Base-by-base conservation (phyloP, 1,284 basidiomycete species). In the Malassezia globosa region DNA sequence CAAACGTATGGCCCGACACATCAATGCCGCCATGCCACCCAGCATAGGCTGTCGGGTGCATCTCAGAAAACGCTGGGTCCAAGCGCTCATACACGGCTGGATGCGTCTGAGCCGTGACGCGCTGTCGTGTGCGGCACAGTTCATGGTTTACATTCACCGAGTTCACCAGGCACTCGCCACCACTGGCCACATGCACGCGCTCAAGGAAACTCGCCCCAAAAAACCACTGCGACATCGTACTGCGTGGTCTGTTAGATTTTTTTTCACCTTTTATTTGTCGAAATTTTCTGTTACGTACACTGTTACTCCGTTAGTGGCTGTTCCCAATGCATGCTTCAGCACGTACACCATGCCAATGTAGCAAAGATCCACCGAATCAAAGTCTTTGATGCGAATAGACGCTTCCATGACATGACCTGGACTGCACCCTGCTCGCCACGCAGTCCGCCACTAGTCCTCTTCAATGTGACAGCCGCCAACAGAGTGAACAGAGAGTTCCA, bases 1-100 rank as follows among this genome's bases (percentile, higher is more conserved):
- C 78, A 75, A 95, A 96, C 22, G 88, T 79, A 69, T 97, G 92
- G 2, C 90, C 90, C 0, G 87, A 90, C 11, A 96, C 81, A 66
- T 97, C 92, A 71, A 94, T 88, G 0, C 90, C 90, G 53, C 79
- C 81, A 64, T 80, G 79, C 59, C 86, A 72, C 5, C 39, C 34
- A 22, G 49, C 44, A 7, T 27, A 27, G 10, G 42, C 14, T 29
- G 34, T 24, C 79, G 73, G 19, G 58, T 55, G 27, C 55, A 23
- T 75, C 67, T 10, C 74, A 19, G 29, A 23, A 19, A 62, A 45
- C 10, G 58, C 37, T 16, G 31, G 29, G 14, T 49, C 37, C 6
- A 51, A 34, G 21, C 27, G 31, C 4, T 48, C 21, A 36, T 57
- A 56, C 6, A 61, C 48, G 1, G 51, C 46, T 0, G 60, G 58